A percentile compares a stretch with the other conserved stretches of the same genome.
Conservation (phyloP, 768 basidiomycete species). For the Amanita phalloides region DNA sequence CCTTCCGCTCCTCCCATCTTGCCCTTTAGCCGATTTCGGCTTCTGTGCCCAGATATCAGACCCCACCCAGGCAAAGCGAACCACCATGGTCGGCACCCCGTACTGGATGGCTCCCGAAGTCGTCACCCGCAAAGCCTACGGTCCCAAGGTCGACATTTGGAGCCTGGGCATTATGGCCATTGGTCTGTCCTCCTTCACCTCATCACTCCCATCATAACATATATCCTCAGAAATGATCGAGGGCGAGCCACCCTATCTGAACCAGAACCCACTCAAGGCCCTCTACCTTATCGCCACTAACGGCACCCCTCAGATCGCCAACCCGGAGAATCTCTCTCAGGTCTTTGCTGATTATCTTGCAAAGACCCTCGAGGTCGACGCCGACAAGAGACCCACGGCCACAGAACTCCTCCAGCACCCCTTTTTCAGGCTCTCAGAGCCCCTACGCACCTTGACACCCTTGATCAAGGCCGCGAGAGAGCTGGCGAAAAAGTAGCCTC, state of each 20-base stretch:
- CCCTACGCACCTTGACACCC: conserved; percentile 75
- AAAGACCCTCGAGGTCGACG: conserved; percentile 86
- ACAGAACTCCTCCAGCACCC: conserved; percentile 76
- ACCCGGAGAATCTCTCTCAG: conserved; percentile 62
- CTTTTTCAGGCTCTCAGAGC: conserved; percentile 84
- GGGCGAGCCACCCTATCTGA: conserved; percentile 92
- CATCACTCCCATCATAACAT: too few relatives aligned
- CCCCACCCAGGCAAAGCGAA: conserved; percentile 80
- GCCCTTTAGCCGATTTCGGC: conserved; percentile 81
- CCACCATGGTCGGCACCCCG: conserved; percentile 97
- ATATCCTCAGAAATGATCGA: conserved; percentile 81
- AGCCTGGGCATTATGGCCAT: conserved; percentile 94
- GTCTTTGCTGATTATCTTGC: conserved; percentile 87
- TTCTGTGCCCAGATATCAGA: conserved; percentile 97
- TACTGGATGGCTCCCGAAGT: conserved; percentile 99
- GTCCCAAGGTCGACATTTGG: conserved; percentile 98
- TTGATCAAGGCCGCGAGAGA: conserved; percentile 90
- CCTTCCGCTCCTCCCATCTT: background rate
- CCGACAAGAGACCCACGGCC: conserved; percentile 86
- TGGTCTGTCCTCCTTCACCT: conserved; percentile 30
- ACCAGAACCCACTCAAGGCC: conserved; percentile 94
- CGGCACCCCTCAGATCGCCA: conserved; percentile 92
- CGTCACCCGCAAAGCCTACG: conserved; percentile 95
- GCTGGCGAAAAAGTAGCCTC: conserved; percentile 46
- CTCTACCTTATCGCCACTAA: conserved; percentile 97